Evolutionary conservation across 2,329 filamentous ascomycete genomes (phyloP), one percentile per base, ranked within the genome.

Genomic region (Venturia effusa): DNA sequence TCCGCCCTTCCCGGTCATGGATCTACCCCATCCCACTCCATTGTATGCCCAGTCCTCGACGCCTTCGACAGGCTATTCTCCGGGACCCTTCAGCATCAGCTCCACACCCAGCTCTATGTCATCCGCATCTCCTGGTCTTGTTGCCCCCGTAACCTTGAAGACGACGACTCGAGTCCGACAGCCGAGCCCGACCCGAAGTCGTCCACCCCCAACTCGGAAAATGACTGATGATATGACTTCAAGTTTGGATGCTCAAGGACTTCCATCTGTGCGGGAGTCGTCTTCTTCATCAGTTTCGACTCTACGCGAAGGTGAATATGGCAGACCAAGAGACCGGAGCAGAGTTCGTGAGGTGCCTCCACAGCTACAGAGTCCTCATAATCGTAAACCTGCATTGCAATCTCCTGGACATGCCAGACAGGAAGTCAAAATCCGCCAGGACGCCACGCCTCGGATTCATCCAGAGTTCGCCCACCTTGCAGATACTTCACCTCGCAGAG

Each of bases 21-120:
- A 88, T 68, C 77, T 88, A 6, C 84, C 86, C n/a, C 84, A 85
- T 7, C 85, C 85, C 10, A 87, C 85, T 6, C 86, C 87, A n/a
- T 75, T 84, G 8, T 85, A 87, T 73, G 82, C 80, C 2, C 80
- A 86, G 62, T 90, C 88, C 7, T 60, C 62, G 66, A 84, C 88
- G 65, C 88, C 88, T 43, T 92, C 88, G 4, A 91, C 89, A 1
- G 80, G 86, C 66, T 91, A 88, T 69, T 90, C 89, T 1, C 84
- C 87, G 13, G 84, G 87, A 1, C 77, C 84, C 5, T 92, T 90
- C 74, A 92, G 88, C 71, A 82, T 88, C 67, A 88, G 89, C 65
- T 91, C 88, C 0, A 92, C 89, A 3, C 89, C 89, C 7, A 91
- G 88, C 4, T 92, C 89, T 11, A 86, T 89, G 67, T 88, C 86